Percentiles rank a stretch among this genome's conserved stretches.
Evolutionary conservation across 1,139 yeast species (phyloP).

Genomic region (Wickerhamomyces sp.): DNA sequence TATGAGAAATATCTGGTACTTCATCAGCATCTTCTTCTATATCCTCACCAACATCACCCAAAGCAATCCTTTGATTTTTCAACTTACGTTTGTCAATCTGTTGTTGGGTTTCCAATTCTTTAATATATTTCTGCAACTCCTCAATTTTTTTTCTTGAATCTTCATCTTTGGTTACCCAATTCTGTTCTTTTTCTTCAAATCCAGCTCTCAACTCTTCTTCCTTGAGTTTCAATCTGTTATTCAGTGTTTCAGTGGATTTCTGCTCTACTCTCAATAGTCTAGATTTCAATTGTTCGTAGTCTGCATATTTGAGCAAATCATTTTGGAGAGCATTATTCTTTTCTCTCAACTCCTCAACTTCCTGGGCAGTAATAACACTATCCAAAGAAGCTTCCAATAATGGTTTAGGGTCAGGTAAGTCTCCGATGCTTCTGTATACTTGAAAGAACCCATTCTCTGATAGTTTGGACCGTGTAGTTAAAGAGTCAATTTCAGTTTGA

Average conservation of each 20-base stretch:
- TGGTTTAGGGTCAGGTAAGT: constrained; percentile 92
- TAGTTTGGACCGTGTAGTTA: constrained; percentile 72
- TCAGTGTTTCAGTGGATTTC: constrained; percentile 48
- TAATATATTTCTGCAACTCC: constrained; percentile 44
- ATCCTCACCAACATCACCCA: constrained; percentile 27
- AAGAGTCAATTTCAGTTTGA: constrained; percentile 80
- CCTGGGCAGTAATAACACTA: constrained; percentile 56
- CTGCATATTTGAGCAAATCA: constrained; percentile 62
- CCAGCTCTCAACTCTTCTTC: constrained; percentile 58
- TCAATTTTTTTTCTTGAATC: constrained; percentile 41
- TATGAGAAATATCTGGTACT: too few relatives aligned
- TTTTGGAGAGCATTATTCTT: constrained; percentile 58
- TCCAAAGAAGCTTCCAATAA: constrained; percentile 68
- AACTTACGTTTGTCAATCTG: constrained; percentile 50
- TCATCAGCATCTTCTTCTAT: constrained; percentile 21
- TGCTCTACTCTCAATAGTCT: constrained; percentile 57
- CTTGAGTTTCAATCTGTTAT: constrained; percentile 43
- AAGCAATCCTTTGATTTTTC: constrained; percentile 36
- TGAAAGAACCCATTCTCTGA: constrained; percentile 73
- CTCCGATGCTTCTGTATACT: constrained; percentile 71
- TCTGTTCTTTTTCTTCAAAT: constrained; percentile 58
- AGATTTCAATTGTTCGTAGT: constrained; percentile 70
- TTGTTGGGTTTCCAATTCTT: constrained; percentile 51
- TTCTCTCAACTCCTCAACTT: constrained; percentile 45
- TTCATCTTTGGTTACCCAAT: constrained; percentile 52